Conservation (phyloP, 768 basidiomycete genomes). For the Mycena amicta region DNA sequence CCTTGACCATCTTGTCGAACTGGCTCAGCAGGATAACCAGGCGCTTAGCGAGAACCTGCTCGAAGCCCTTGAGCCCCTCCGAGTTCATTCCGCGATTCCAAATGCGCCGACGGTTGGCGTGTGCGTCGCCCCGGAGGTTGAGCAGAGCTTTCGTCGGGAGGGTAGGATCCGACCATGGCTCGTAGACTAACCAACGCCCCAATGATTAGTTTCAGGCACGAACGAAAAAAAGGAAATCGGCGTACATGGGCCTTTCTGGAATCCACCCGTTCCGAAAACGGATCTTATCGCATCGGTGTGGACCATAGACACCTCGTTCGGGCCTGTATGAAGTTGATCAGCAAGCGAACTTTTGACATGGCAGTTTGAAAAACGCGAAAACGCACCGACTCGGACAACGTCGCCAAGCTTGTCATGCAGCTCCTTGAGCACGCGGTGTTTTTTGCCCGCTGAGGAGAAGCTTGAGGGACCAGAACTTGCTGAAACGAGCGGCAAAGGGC, state of each 20-base stretch:
- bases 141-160: constrained; percentile 3
- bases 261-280: constrained; percentile 9
- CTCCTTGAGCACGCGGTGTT: constrained; percentile 43
- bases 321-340: constrained; percentile 8
- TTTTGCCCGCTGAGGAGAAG: constrained; percentile 40
- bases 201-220: too few species aligned
- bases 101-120: constrained; percentile 44
- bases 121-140: constrained; percentile 22
- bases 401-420: constrained; percentile 59
- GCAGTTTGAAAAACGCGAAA: background rate
- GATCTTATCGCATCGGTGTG: constrained; percentile 13
- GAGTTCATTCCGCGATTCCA: constrained; percentile 55
- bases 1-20: constrained; percentile 24
- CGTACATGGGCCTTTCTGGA: constrained; percentile 17
- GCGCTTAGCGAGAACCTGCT: constrained; percentile 38
- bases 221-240: background rate
- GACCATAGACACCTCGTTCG: constrained; percentile 13
- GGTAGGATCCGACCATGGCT: constrained; percentile 3
- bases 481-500: constrained; percentile 42
- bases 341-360: background rate
- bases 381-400: constrained; percentile 56
- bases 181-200: constrained; percentile 10
- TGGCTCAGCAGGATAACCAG: constrained; percentile 41
- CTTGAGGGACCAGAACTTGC: constrained; percentile 40
- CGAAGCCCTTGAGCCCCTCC: constrained; percentile 48